A percentile compares a stretch with the other conserved stretches of the same genome.
These are phyloP conservation scores for Lichtheimia corymbifera DNA, from an alignment of 371 early-diverging fungal species.

Conservation along the genomic window DNA sequence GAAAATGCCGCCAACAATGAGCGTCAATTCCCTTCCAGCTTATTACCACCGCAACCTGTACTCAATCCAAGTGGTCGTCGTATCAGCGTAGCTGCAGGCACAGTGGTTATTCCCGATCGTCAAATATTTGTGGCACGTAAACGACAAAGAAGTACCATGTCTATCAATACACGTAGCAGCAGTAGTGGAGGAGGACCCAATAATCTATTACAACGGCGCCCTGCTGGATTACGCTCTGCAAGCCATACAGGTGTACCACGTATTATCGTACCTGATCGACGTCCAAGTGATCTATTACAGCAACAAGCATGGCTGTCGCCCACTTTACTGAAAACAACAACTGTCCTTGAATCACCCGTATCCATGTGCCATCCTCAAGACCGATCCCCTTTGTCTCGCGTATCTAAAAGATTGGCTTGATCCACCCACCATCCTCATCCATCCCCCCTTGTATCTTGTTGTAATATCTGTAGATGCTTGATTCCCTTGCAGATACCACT, in stretches of 20 bases:
- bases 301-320: not conserved
- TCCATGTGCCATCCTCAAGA: conserved; percentile 2
- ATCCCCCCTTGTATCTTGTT: no score
- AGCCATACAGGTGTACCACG: conserved; percentile 8
- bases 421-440: no score
- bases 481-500: no score
- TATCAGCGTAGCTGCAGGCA: conserved; percentile 52
- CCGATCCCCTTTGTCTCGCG: not conserved
- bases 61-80: conserved; percentile 26
- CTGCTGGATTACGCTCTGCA: conserved; percentile 5
- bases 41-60: conserved; percentile 18
- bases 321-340: not conserved
- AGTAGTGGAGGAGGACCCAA: no score
- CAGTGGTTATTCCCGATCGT: conserved; percentile 39
- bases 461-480: no score
- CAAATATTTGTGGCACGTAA: not conserved
- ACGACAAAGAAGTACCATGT: conserved; percentile 9
- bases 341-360: conserved; percentile 1
- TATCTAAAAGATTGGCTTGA: not conserved
- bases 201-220: not conserved
- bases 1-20: conserved; percentile 11
- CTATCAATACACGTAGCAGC: not conserved
- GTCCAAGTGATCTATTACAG: not conserved
- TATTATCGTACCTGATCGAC: not conserved
- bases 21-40: conserved; percentile 22